Evolutionary conservation across 2,329 filamentous ascomycete genomes (phyloP).

Genomic region (Paecilomyces formosus): DNA sequence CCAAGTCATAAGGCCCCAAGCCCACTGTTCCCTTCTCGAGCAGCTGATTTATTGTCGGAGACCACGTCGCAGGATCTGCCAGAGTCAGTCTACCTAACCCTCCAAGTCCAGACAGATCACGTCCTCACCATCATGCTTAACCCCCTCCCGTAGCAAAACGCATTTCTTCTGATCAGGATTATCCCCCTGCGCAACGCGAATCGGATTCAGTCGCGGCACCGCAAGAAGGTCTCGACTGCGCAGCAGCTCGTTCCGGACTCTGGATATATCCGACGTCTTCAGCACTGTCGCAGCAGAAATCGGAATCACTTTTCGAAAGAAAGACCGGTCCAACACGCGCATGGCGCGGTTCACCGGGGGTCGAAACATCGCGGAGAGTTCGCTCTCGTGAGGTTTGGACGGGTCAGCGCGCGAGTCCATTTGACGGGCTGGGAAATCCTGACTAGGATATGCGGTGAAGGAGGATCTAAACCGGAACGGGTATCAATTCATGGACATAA

Average conservation of each 20-base stretch:
- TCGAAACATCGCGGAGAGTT: conserved; percentile 54
- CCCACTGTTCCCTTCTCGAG: conserved; percentile 61
- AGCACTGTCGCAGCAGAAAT: conserved; percentile 71
- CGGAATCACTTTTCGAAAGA: conserved; percentile 71
- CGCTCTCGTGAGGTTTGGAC: conserved; percentile 7
- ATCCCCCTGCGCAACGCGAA: conserved; percentile 58
- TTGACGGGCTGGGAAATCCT: background rate
- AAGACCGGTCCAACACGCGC: conserved; percentile 70
- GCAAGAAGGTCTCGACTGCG: conserved; percentile 59
- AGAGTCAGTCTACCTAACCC: conserved; percentile 6
- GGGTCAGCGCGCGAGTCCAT: conserved; percentile 12
- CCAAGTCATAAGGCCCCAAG: conserved; percentile 67
- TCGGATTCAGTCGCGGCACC: conserved; percentile 55
- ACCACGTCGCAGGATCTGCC: conserved; percentile 69
- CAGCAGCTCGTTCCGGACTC: conserved; percentile 59
- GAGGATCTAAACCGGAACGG: background rate
- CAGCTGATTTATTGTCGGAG: conserved; percentile 59
- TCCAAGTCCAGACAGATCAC: background rate
- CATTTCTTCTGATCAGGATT: conserved; percentile 39
- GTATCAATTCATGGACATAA: background rate
- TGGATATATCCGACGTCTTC: conserved; percentile 67
- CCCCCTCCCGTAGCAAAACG: conserved; percentile 29
- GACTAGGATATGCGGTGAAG: background rate
- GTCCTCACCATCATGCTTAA: conserved; percentile 35
- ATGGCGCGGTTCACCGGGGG: conserved; percentile 75